Percentiles rank a stretch among this genome's conserved stretches.
Conservation (phyloP, 495 filamentous ascomycete genomes). For the Xylaria cubensis region DNA sequence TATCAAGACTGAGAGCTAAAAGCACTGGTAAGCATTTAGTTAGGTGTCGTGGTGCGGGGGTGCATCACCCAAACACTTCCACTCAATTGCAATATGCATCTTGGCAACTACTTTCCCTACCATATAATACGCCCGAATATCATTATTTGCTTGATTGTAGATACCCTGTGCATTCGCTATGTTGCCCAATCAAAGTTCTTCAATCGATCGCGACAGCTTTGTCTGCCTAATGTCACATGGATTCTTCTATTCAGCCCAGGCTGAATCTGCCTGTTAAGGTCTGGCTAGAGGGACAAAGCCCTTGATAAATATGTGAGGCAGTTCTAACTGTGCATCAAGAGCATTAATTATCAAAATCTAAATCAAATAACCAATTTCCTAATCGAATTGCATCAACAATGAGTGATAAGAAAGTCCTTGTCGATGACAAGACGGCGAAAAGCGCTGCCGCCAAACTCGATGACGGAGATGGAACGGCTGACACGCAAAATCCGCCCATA, state of each 20-base stretch:
- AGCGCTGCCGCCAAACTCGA: not conserved
- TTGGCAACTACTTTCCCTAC: not conserved
- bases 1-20: not conserved
- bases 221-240: not conserved
- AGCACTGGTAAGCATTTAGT: not conserved
- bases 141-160: not conserved
- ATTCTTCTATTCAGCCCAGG: not conserved
- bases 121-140: not conserved
- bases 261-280: not conserved
- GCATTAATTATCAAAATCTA: not conserved
- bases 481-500: not conserved
- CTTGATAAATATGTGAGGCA: conserved; percentile 4
- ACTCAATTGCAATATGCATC: not conserved
- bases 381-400: not conserved
- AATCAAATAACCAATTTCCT: not conserved
- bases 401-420: not conserved
- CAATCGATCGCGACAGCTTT: not conserved
- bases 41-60: not conserved
- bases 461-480: not conserved
- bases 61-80: not conserved
- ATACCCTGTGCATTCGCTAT: not conserved
- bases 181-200: not conserved
- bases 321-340: not conserved
- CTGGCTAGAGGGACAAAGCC: not conserved
- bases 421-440: not conserved